These are phyloP conservation scores for Magnaporthiopsis rhizophila DNA, from an alignment of 2,329 filamentous ascomycete genomes.

Conservation along the genomic window DNA sequence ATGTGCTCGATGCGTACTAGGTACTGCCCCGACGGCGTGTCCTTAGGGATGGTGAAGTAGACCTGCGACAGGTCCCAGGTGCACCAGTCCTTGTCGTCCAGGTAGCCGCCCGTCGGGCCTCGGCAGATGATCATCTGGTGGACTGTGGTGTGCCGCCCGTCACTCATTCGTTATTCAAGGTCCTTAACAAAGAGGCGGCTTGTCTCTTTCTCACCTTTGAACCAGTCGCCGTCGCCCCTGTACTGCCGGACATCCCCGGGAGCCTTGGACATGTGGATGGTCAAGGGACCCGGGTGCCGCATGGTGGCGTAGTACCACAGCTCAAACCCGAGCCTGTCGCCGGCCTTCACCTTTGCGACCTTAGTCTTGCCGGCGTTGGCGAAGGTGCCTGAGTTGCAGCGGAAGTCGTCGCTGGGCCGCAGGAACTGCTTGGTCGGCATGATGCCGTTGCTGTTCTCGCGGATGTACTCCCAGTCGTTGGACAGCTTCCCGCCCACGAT, in stretches of 20 bases:
- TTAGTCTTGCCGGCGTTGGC: slow-evolving; percentile 20
- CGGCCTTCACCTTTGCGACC: slow-evolving; percentile 27
- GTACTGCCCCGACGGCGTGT: slow-evolving; percentile 6
- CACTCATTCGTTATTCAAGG: not conserved
- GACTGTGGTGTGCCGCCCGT: not conserved
- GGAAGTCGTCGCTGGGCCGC: slow-evolving; percentile 26
- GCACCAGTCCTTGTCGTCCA: slow-evolving; percentile 5
- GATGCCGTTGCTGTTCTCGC: slow-evolving; percentile 20
- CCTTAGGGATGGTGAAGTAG: slow-evolving; percentile 8
- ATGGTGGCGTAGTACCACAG: slow-evolving; percentile 22
- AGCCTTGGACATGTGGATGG: slow-evolving; percentile 23
- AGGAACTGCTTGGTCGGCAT: slow-evolving; percentile 27
- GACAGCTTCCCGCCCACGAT: slow-evolving; percentile 15
- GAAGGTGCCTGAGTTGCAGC: slow-evolving; percentile 30
- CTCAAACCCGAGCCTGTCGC: slow-evolving; percentile 32
- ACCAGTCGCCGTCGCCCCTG: slow-evolving; percentile 11
- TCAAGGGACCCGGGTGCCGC: slow-evolving; percentile 28
- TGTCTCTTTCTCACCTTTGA: slow-evolving; percentile 38
- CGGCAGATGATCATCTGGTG: slow-evolving; percentile 3
- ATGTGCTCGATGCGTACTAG: slow-evolving; percentile 11
- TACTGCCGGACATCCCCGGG: slow-evolving; percentile 12
- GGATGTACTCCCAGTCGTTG: slow-evolving; percentile 13
- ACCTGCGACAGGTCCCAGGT: not conserved
- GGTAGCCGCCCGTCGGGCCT: not conserved
- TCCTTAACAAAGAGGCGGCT: not conserved